phyloP scores from a whole-genome alignment of 805 yeast species.

The Nakazawaea laoshanensis region DNA sequence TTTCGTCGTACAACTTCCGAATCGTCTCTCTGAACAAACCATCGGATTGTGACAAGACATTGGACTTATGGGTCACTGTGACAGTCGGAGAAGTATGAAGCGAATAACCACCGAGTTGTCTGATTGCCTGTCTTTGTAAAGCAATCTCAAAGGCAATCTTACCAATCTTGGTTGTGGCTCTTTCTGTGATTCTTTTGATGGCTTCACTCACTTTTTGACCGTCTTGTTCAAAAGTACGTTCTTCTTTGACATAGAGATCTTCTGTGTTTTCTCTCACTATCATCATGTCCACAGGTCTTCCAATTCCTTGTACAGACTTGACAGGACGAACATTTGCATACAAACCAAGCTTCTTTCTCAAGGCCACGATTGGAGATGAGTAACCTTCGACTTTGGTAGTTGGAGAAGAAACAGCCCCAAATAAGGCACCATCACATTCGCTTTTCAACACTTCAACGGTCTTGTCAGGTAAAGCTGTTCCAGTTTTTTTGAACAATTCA shows the following conservation, averaged over 20 bases:
- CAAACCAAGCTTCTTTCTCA: slow-evolving; percentile 88
- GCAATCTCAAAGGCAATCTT: slow-evolving; percentile 91
- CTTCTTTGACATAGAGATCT: slow-evolving; percentile 94
- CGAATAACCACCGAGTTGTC: slow-evolving; percentile 53
- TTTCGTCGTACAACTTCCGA: slow-evolving; percentile 47
- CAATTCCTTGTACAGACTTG: slow-evolving; percentile 79
- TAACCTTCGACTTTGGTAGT: slow-evolving; percentile 90
- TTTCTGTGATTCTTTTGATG: slow-evolving; percentile 89
- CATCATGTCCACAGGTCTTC: slow-evolving; percentile 92
- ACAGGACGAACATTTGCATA: slow-evolving; percentile 98
- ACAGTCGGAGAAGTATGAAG: slow-evolving; percentile 51
- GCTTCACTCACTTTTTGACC: slow-evolving; percentile 95
- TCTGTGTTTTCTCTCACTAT: slow-evolving; percentile 98
- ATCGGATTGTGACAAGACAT: slow-evolving; percentile 86
- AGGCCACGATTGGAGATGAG: slow-evolving; percentile 98
- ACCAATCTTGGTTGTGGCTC: slow-evolving; percentile 80
- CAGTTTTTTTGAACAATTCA: slow-evolving; percentile 90
- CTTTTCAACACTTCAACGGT: slow-evolving; percentile 71
- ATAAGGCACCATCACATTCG: slow-evolving; percentile 93
- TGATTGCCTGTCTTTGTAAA: slow-evolving; percentile 74
- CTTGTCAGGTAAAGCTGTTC: slow-evolving; percentile 89
- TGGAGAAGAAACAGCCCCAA: slow-evolving; percentile 97
- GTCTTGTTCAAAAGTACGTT: slow-evolving; percentile 64
- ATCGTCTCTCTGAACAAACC: slow-evolving; percentile 93
- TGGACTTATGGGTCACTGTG: slow-evolving; percentile 95